These are phyloP conservation scores for Stephania yunnanensis DNA, from an alignment of 164 flowering plant species.

Conservation along the genomic window DNA sequence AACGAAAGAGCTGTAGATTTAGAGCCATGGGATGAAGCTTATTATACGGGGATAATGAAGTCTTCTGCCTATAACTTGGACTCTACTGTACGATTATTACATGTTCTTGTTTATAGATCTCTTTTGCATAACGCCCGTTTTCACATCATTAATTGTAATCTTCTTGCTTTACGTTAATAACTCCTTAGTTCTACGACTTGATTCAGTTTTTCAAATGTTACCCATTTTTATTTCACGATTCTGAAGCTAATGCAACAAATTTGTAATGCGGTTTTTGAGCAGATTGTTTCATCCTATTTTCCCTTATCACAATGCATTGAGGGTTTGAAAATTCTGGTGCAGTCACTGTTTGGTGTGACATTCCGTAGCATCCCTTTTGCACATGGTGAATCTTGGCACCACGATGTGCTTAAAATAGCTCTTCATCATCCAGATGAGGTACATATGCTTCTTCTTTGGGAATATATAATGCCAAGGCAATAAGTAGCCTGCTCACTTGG, in stretches of 20 bases:
- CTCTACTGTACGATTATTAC: constrained; percentile 42
- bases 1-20: constrained; percentile 42
- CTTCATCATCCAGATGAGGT: constrained; percentile 96
- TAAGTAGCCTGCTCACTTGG: constrained; percentile 1
- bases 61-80: constrained; percentile 58
- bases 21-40: constrained; percentile 97
- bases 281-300: constrained; percentile 87
- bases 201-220: constrained; percentile 2
- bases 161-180: background rate
- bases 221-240: background rate
- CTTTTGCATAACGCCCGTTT: background rate
- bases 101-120: constrained; percentile 3
- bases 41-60: constrained; percentile 80
- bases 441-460: constrained; percentile 12
- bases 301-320: constrained; percentile 79
- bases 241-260: background rate
- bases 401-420: constrained; percentile 78
- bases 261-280: constrained; percentile 19
- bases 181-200: background rate
- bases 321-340: constrained; percentile 74
- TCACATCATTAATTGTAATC: constrained; percentile 1
- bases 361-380: constrained; percentile 55
- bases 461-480: background rate
- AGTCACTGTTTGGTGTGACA: constrained; percentile 86
- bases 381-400: constrained; percentile 97